A percentile compares a stretch with the other conserved stretches of the same genome.
Conservation (phyloP, 2,329 filamentous ascomycete species). For the Colletotrichum sp. region DNA sequence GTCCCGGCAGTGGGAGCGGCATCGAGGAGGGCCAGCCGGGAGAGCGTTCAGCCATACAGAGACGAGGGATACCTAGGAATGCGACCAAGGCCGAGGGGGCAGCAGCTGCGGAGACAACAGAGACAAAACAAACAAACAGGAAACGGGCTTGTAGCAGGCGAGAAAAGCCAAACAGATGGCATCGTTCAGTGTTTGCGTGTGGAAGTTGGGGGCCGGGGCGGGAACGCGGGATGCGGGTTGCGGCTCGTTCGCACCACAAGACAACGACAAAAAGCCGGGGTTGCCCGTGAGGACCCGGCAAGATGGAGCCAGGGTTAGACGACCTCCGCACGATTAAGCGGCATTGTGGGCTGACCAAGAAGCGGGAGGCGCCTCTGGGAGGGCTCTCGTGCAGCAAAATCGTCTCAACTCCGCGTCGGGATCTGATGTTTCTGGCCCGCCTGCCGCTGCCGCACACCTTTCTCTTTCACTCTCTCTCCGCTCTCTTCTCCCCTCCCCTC, state of each 20-base stretch:
- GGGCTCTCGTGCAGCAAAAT: slow-evolving; percentile 3
- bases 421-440: neutral
- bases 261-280: neutral
- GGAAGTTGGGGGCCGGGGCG: neutral
- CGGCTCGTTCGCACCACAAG: neutral
- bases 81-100: neutral
- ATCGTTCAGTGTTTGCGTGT: neutral
- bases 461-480: too few species aligned
- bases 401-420: slow-evolving; percentile 12
- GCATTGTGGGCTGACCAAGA: slow-evolving; percentile 19
- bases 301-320: slow-evolving; percentile 18
- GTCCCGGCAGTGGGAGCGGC: neutral
- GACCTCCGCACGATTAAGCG: slow-evolving; percentile 9
- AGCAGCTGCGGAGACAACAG: neutral
- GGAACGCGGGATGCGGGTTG: neutral
- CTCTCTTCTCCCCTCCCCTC: neutral
- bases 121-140: neutral
- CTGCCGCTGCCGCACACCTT: neutral
- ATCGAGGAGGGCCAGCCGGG: neutral
- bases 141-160: neutral
- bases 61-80: neutral
- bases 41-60: neutral
- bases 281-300: neutral
- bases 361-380: slow-evolving; percentile 13
- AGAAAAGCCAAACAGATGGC: neutral